Conservation (phyloP, 1,284 basidiomycete species). For the Termitomyces sp. region DNA sequence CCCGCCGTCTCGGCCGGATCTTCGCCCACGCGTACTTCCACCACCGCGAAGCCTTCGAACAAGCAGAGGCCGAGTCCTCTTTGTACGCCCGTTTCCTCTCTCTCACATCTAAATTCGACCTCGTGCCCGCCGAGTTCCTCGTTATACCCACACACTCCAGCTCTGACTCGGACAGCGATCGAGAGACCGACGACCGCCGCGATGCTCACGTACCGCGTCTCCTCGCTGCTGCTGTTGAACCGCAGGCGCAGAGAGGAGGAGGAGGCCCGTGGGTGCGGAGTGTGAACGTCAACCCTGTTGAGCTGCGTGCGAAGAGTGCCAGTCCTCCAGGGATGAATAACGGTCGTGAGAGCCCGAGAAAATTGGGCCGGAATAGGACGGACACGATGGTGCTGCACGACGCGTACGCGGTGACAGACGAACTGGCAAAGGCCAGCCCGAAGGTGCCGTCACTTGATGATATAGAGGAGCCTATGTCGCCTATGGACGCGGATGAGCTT, state of each 20-base stretch:
- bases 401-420: slow-evolving; percentile 27
- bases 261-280: slow-evolving; percentile 12
- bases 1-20: slow-evolving; percentile 86
- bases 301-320: slow-evolving; percentile 17
- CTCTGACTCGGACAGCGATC: slow-evolving; percentile 17
- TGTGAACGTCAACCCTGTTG: slow-evolving; percentile 4
- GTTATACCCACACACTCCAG: slow-evolving; percentile 52
- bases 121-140: slow-evolving; percentile 78
- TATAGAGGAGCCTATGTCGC: slow-evolving; percentile 11
- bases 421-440: slow-evolving; percentile 14
- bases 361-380: slow-evolving; percentile 56
- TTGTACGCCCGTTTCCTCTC: slow-evolving; percentile 89
- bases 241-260: neutral
- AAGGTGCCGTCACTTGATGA: slow-evolving; percentile 1
- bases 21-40: slow-evolving; percentile 96
- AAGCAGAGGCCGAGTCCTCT: slow-evolving; percentile 86
- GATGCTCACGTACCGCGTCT: slow-evolving; percentile 35
- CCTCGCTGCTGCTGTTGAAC: slow-evolving; percentile 41
- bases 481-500: slow-evolving; percentile 8
- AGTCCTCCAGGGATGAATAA: slow-evolving; percentile 22
- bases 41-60: slow-evolving; percentile 87
- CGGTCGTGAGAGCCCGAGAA: slow-evolving; percentile 43
- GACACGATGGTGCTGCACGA: slow-evolving; percentile 77
- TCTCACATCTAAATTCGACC: slow-evolving; percentile 75
- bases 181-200: slow-evolving; percentile 31